phyloP scores from a whole-genome alignment of 495 filamentous ascomycete genomes.

The Clohesyomyces aquaticus region DNA sequence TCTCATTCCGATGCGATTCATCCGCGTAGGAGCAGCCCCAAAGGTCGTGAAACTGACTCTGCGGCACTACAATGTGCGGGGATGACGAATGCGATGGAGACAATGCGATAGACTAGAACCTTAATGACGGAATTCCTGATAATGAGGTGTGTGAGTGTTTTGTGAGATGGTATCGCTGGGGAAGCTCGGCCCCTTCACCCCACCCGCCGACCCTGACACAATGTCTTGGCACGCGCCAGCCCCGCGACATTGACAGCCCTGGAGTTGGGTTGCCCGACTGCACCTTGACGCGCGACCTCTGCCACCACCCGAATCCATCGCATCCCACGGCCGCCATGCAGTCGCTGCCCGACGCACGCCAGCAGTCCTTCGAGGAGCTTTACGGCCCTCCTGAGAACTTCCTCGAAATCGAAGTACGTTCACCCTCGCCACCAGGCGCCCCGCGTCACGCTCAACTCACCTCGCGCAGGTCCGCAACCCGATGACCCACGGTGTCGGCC shows the following conservation, averaged over 20 bases:
- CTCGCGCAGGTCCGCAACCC: constrained; percentile 80
- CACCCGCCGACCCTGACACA: too few species aligned
- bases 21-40: neutral
- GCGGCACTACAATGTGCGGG: too few species aligned
- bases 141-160: neutral
- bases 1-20: neutral
- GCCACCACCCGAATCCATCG: neutral
- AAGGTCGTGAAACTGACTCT: too few species aligned
- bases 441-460: constrained; percentile 17
- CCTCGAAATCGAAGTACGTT: constrained; percentile 88
- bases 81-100: too few species aligned
- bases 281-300: neutral
- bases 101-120: neutral
- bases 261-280: too few species aligned
- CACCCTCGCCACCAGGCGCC: neutral
- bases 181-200: neutral
- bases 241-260: too few species aligned
- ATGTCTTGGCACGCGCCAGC: too few species aligned
- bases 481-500: constrained; percentile 90
- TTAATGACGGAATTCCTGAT: neutral
- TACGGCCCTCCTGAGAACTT: constrained; percentile 99
- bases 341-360: constrained; percentile 55
- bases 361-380: constrained; percentile 97
- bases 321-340: constrained; percentile 36
- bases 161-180: neutral